Evolutionary conservation across 2,329 filamentous ascomycete species (phyloP).

Genomic region (Xylaria sp.): DNA sequence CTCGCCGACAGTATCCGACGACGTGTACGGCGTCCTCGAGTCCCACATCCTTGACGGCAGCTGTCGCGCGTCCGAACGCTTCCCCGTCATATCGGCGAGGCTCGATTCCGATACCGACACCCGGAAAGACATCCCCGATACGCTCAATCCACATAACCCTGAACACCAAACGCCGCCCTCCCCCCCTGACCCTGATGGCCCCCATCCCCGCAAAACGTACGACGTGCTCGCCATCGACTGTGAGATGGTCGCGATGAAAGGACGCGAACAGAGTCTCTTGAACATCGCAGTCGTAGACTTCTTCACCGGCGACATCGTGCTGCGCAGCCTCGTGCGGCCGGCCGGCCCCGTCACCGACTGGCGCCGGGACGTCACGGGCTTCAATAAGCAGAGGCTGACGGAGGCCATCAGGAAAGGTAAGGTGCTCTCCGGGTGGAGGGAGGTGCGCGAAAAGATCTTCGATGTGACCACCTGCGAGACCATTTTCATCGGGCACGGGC

Average conservation of each 20-base stretch:
- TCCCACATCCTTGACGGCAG: conserved; percentile 17
- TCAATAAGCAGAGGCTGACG: conserved; percentile 49
- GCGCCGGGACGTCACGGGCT: conserved; percentile 54
- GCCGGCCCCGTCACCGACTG: conserved; percentile 44
- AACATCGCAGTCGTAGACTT: conserved; percentile 53
- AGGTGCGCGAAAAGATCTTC: conserved; percentile 56
- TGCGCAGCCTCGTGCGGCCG: conserved; percentile 56
- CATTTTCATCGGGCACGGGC: conserved; percentile 59
- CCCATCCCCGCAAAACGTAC: conserved; percentile 33
- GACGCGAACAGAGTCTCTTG: conserved; percentile 36
- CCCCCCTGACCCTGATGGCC: not conserved
- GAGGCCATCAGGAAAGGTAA: conserved; percentile 41
- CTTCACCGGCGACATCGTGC: conserved; percentile 57
- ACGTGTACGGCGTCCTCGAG: conserved; percentile 13
- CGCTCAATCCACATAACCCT: conserved; percentile 9
- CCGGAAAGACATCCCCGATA: not conserved
- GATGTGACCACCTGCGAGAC: conserved; percentile 55
- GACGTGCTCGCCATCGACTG: conserved; percentile 57
- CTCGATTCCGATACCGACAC: not conserved
- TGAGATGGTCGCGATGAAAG: conserved; percentile 56
- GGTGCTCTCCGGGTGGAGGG: conserved; percentile 53
- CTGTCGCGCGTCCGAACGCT: conserved; percentile 7
- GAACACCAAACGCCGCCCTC: conserved; percentile 7
- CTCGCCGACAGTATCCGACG: not conserved
- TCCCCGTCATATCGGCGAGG: not conserved